Evolutionary conservation across 805 yeast genomes (phyloP).

Genomic region (Cyberlindnera xylosilytica): DNA sequence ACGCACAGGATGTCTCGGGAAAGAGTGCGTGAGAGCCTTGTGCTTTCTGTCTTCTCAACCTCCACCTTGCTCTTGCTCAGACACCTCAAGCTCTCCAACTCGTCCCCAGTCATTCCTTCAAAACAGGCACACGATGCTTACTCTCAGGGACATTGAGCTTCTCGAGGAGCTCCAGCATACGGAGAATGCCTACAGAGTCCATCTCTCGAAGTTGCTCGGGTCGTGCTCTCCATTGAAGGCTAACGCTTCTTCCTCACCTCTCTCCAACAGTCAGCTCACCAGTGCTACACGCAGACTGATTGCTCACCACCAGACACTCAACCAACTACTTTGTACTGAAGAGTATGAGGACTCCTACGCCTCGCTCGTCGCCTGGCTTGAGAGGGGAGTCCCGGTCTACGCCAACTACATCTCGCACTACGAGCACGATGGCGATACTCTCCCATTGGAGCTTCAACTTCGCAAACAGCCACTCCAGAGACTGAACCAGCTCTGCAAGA

Average conservation of each 20-base stretch:
- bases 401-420: slow-evolving; percentile 12
- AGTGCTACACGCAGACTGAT: slow-evolving; percentile 12
- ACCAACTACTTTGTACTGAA: neutral
- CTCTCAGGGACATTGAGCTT: slow-evolving; percentile 10
- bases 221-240: slow-evolving; percentile 13
- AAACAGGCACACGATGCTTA: slow-evolving; percentile 2
- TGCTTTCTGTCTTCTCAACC: neutral
- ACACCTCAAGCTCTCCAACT: too few relatives aligned
- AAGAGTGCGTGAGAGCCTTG: too few relatives aligned
- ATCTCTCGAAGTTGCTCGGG: slow-evolving; percentile 16
- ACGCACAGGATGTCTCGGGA: too few relatives aligned
- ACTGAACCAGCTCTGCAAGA: slow-evolving; percentile 13
- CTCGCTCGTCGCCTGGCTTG: slow-evolving; percentile 13
- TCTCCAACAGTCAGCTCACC: slow-evolving; percentile 3
- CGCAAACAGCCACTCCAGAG: slow-evolving; percentile 17
- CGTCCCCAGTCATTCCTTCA: too few relatives aligned
- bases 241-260: neutral
- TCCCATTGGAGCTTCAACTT: slow-evolving; percentile 14
- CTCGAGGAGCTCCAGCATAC: slow-evolving; percentile 16
- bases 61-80: too few relatives aligned
- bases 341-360: slow-evolving; percentile 2
- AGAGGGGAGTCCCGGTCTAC: slow-evolving; percentile 11
- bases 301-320: slow-evolving; percentile 17
- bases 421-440: slow-evolving; percentile 8
- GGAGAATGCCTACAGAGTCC: slow-evolving; percentile 16